phyloP scores from a whole-genome alignment of 169 alveolate genomes.

The Plasmodium ovale region DNA sequence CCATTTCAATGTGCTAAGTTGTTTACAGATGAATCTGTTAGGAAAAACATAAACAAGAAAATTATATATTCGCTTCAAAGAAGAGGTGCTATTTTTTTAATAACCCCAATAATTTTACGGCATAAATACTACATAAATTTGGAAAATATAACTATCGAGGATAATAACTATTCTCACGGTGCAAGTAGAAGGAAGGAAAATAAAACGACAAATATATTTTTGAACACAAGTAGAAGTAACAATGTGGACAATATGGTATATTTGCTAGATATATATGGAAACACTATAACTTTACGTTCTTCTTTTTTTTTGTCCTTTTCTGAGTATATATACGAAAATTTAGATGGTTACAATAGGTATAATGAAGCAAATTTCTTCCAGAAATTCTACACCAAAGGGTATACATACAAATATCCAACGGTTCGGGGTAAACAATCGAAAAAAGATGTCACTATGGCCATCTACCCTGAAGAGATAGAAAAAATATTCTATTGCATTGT shows the following conservation, averaged over 20 bases:
- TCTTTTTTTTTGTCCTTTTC: constrained; percentile 62
- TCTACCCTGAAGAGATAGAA: constrained; percentile 68
- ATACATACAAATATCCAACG: constrained; percentile 51
- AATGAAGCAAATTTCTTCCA: constrained; percentile 35
- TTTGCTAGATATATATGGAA: constrained; percentile 66
- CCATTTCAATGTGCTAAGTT: constrained; percentile 54
- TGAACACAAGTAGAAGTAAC: constrained; percentile 40
- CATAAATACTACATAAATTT: constrained; percentile 76
- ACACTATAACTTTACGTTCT: constrained; percentile 34
- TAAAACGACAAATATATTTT: constrained; percentile 35
- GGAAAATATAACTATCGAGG: constrained; percentile 70
- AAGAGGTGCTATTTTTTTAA: constrained; percentile 76
- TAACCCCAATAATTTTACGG: constrained; percentile 61
- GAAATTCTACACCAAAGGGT: constrained; percentile 64
- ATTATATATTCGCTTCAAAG: constrained; percentile 26
- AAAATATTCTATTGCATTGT: constrained; percentile 66
- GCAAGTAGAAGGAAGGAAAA: constrained; percentile 39
- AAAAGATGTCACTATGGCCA: constrained; percentile 12
- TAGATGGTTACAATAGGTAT: constrained; percentile 38
- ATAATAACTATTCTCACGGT: constrained; percentile 5
- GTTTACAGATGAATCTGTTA: constrained; percentile 48
- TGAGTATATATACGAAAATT: constrained; percentile 57
- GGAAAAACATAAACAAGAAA: constrained; percentile 43
- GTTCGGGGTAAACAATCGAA: constrained; percentile 18
- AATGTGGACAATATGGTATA: constrained; percentile 25